Percentiles rank a stretch among this genome's conserved stretches.
These are phyloP conservation scores for Candida odintsovae DNA, from an alignment of 805 yeast species.

Conservation along the genomic window DNA sequence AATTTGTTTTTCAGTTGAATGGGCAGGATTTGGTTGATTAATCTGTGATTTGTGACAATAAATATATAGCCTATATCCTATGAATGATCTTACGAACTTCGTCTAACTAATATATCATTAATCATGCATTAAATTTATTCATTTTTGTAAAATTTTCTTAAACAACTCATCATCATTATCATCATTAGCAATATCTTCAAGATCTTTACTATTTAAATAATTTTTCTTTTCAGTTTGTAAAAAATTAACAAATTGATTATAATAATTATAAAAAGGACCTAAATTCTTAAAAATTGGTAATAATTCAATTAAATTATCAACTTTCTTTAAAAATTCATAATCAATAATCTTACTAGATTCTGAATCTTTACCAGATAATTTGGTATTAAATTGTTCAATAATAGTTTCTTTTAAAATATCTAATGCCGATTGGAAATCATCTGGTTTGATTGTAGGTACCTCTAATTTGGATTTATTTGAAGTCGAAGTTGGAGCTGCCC, in stretches of 20 bases:
- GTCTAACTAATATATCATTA: no score
- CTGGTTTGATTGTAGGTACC: conserved; percentile 25
- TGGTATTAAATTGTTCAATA: conserved; percentile 31
- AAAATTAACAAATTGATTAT: conserved; percentile 41
- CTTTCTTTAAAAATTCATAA: conserved; percentile 33
- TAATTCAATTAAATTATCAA: conserved; percentile 42
- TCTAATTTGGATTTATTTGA: background rate
- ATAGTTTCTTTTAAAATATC: conserved; percentile 41
- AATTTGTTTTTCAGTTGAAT: conserved; percentile 68
- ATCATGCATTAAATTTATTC: background rate
- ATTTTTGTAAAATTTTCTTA: conserved; percentile 8
- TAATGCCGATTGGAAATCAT: conserved; percentile 33
- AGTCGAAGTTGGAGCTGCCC: conserved; percentile 19
- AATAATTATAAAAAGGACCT: conserved; percentile 43
- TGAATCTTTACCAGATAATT: conserved; percentile 5
- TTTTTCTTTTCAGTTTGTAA: conserved; percentile 32
- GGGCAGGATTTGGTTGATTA: conserved; percentile 90
- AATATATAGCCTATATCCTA: background rate
- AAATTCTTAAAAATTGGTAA: conserved; percentile 50
- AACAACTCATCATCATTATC: conserved; percentile 15
- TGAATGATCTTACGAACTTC: background rate
- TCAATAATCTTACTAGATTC: conserved; percentile 27
- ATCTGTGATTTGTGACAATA: background rate
- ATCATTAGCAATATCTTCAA: conserved; percentile 12
- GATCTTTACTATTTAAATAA: conserved; percentile 26